Percentiles rank a stretch among this genome's conserved stretches.
phyloP scores from a whole-genome alignment of 2,329 filamentous ascomycete genomes.

The Stagonosporopsis rhizophila region DNA sequence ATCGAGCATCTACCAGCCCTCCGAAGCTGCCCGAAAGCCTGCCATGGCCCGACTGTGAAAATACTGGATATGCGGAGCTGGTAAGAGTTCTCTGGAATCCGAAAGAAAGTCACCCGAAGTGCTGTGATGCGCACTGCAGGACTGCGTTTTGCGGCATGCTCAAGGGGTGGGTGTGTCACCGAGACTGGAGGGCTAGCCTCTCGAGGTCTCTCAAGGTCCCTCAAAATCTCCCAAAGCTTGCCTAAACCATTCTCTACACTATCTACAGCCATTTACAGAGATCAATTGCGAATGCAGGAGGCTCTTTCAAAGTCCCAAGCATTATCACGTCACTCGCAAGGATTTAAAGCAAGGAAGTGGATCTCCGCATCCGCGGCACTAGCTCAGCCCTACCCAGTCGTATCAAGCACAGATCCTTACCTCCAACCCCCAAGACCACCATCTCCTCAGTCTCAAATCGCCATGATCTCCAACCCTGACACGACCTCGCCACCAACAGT shows the following conservation, averaged over 20 bases:
- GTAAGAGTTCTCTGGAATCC: constrained; percentile 10
- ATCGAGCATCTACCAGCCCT: constrained; percentile 23
- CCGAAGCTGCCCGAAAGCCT: constrained; percentile 17
- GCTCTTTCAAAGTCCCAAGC: constrained; percentile 11
- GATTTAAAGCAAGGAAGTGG: constrained; percentile 15
- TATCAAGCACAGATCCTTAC: not conserved
- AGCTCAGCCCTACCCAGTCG: constrained; percentile 28
- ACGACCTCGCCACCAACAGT: constrained; percentile 19
- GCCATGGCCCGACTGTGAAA: constrained; percentile 37
- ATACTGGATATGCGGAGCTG: constrained; percentile 35
- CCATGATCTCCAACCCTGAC: constrained; percentile 10
- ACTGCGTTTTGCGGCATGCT: not conserved
- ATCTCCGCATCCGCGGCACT: constrained; percentile 20
- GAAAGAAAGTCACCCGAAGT: constrained; percentile 18
- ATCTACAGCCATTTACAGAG: not conserved
- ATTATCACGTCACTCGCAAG: constrained; percentile 19
- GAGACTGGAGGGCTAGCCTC: not conserved
- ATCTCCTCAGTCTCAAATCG: not conserved
- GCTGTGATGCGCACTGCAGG: not conserved
- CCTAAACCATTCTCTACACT: not conserved
- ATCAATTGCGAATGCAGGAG: not conserved
- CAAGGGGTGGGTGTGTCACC: not conserved
- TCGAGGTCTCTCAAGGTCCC: too few species aligned
- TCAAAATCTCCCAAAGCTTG: too few species aligned
- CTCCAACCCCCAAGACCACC: not conserved